Evolutionary conservation across 225 moss, liverwort and hornwort species (phyloP).

Genomic region (Pleurozium schreberi): DNA sequence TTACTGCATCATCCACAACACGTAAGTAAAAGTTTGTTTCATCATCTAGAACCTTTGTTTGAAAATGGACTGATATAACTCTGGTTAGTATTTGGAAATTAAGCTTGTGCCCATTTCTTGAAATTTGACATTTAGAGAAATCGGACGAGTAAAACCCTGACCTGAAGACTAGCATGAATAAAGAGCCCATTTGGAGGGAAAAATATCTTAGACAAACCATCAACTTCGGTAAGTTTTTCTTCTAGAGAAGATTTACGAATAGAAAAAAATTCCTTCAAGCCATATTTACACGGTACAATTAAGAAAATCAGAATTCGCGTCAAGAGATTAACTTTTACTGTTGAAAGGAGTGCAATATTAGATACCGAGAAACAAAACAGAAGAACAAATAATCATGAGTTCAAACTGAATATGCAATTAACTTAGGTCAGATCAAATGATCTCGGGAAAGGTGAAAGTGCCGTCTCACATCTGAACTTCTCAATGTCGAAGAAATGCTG

Average conservation of each 20-base stretch:
- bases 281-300: too few relatives aligned
- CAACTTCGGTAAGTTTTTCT: not conserved
- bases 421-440: not conserved
- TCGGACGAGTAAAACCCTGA: not conserved
- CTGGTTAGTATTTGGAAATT: not conserved
- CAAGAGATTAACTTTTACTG: too few relatives aligned
- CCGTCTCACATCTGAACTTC: too few relatives aligned
- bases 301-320: not conserved
- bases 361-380: not conserved
- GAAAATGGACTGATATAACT: not conserved
- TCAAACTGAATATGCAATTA: not conserved
- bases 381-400: not conserved
- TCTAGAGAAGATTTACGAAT: accelerated
- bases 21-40: too few relatives aligned
- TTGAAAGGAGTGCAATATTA: not conserved
- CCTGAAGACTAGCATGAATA: not conserved
- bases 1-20: too few relatives aligned
- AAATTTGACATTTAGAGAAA: not conserved
- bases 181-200: not conserved
- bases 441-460: not conserved
- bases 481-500: not conserved
- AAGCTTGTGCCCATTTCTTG: not conserved
- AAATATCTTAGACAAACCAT: not conserved
- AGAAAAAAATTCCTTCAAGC: not conserved
- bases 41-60: too few relatives aligned